Evolutionary conservation across 1,139 yeast species (phyloP).

Genomic region (Pichia sp.): DNA sequence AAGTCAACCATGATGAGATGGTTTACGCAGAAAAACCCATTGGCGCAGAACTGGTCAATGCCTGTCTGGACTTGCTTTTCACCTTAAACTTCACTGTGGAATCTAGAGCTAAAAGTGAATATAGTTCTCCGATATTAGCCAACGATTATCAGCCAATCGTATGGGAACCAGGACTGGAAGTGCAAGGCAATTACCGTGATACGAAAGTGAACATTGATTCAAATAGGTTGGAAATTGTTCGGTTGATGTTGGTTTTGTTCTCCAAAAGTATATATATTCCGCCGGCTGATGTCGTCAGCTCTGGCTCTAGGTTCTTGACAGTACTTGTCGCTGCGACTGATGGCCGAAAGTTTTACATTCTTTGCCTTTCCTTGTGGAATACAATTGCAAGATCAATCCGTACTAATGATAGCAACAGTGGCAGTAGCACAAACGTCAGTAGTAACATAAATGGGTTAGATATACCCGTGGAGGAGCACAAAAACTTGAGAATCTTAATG

Average conservation of each 20-base stretch:
- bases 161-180: slow-evolving; percentile 82
- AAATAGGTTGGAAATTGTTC: slow-evolving; percentile 63
- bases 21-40: slow-evolving; percentile 34
- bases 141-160: slow-evolving; percentile 35
- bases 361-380: slow-evolving; percentile 70
- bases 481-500: slow-evolving; percentile 49
- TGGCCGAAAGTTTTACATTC: slow-evolving; percentile 44
- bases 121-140: slow-evolving; percentile 4
- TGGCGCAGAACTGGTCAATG: slow-evolving; percentile 47
- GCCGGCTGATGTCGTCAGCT: slow-evolving; percentile 37
- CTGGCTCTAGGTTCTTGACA: slow-evolving; percentile 58
- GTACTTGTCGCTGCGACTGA: slow-evolving; percentile 52
- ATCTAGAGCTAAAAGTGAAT: slow-evolving; percentile 7
- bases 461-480: slow-evolving; percentile 31
- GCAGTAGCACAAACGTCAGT: background rate
- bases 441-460: slow-evolving; percentile 31
- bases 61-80: slow-evolving; percentile 53
- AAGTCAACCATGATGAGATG: slow-evolving; percentile 25
- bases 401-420: slow-evolving; percentile 31
- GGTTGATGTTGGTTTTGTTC: slow-evolving; percentile 57
- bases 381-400: slow-evolving; percentile 35
- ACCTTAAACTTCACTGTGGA: slow-evolving; percentile 57
- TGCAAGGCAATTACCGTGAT: slow-evolving; percentile 35
- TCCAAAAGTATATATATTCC: slow-evolving; percentile 61
- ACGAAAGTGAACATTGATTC: slow-evolving; percentile 54